Evolutionary conservation across 169 alveolate genomes (phyloP).

Genomic region (Plasmodium knowlesi): DNA sequence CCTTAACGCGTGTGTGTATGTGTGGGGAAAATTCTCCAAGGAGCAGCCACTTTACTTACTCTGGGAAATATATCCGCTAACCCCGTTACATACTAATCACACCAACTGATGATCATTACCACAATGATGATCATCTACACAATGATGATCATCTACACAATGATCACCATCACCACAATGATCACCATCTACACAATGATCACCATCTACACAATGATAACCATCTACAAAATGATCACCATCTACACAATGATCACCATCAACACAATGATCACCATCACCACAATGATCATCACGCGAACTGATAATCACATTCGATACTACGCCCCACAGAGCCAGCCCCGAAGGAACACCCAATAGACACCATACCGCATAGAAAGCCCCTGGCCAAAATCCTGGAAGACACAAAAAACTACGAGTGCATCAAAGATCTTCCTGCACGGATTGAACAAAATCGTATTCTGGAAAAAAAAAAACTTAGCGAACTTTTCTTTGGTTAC

Average conservation of each 20-base stretch:
- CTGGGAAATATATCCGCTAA: background rate
- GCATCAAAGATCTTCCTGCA: slow-evolving; percentile 36
- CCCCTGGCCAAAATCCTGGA: slow-evolving; percentile 61
- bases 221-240: too few species aligned
- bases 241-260: too few species aligned
- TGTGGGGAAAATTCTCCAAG: background rate
- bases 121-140: too few species aligned
- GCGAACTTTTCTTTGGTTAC: slow-evolving; percentile 16
- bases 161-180: too few species aligned
- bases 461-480: slow-evolving; percentile 32
- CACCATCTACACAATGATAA: too few species aligned
- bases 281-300: too few species aligned
- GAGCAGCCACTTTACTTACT: background rate
- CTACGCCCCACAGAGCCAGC: slow-evolving; percentile 11
- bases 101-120: too few species aligned
- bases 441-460: slow-evolving; percentile 23
- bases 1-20: background rate
- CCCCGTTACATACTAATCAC: background rate
- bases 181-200: too few species aligned
- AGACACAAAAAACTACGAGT: slow-evolving; percentile 63
- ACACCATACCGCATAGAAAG: slow-evolving; percentile 51
- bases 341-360: slow-evolving; percentile 29
- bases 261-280: too few species aligned
- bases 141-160: too few species aligned
- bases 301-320: too few species aligned